Base-by-base conservation (phyloP, 176 grass and related monocot species). In the Musa acuminata region DNA sequence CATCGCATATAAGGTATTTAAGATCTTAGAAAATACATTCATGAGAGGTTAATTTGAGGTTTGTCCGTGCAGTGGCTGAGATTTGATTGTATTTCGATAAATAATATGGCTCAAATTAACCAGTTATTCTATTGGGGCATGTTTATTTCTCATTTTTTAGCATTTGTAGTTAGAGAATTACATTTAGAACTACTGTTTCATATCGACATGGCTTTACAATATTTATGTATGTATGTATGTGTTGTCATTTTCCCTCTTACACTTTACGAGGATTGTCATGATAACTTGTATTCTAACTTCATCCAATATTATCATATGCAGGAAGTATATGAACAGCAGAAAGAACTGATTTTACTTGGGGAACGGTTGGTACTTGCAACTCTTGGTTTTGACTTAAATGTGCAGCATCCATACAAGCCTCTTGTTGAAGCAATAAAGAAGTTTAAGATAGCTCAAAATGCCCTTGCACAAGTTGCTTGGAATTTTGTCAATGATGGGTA, bases 401-500 rank as follows among this genome's bases (percentile, higher is more conserved):
- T 96, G 26, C 69, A 90, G 50, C 93, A 96, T 65, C 93, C 90
- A 10, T 96, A 96, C 79, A 90, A 96, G 58, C 90, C 90, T 58
- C 80, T 96, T 79, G 87, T 96, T 63, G 85, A 96, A 82, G 93
- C 93, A 81, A 90, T 96, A 84, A 88, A 90, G 68, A 96, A 81
- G 71, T 92, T 96, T 68, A 92, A 92, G 76, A 84, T 92, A 79
- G 87, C 90, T 82, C 83, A 96, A 84, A 92, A 92, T 51, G 93
- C 87, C 9, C 93, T 96, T 81, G 93, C 90, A 76, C 93, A 96
- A 85, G 93, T 92, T 90, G 93, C 93, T 75, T 96, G 90, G 93
- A 96, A 89, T 90, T 96, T 96, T 84, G 93, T 96, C 81, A 96
- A 96, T 71, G 93, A 96, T 86, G 93, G 93, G 93, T 96, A 96